Conservation (phyloP, 495 filamentous ascomycete genomes). For the Annulohypoxylon nitens region DNA sequence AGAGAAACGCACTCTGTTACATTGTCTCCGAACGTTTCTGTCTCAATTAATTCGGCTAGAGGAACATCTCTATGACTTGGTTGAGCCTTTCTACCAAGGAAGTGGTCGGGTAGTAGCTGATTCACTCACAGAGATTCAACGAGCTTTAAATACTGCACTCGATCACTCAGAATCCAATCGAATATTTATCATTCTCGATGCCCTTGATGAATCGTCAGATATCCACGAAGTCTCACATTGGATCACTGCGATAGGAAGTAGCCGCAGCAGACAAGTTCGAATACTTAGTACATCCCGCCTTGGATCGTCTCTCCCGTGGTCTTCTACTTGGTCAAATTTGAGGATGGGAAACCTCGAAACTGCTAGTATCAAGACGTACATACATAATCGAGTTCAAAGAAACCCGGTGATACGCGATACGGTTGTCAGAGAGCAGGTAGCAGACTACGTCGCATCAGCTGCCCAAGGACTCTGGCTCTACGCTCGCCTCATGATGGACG, state of each 20-base stretch:
- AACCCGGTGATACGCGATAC: constrained; percentile 37
- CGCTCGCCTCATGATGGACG: constrained; percentile 51
- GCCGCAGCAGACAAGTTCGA: constrained; percentile 8
- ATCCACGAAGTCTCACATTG: constrained; percentile 32
- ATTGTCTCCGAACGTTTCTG: constrained; percentile 44
- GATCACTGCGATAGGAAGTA: constrained; percentile 12
- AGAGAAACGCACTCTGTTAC: constrained; percentile 41
- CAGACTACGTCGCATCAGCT: constrained; percentile 22
- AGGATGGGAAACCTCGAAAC: constrained; percentile 31
- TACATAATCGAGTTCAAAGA: constrained; percentile 17
- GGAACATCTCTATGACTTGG: constrained; percentile 38
- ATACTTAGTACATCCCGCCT: constrained; percentile 28
- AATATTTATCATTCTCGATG: constrained; percentile 48
- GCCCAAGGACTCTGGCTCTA: constrained; percentile 52
- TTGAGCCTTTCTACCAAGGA: constrained; percentile 42
- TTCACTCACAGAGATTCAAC: constrained; percentile 36
- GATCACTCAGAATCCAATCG: constrained; percentile 6
- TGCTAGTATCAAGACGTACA: constrained; percentile 30
- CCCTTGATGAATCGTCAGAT: constrained; percentile 49
- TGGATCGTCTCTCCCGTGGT: constrained; percentile 6
- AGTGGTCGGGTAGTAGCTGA: constrained; percentile 48
- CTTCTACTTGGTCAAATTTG: constrained; percentile 3
- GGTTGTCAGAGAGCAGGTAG: constrained; percentile 11
- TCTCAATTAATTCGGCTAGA: constrained; percentile 42
- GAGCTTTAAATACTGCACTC: constrained; percentile 33